phyloP scores from a whole-genome alignment of 805 yeast species.

The Starmerella floricola region DNA sequence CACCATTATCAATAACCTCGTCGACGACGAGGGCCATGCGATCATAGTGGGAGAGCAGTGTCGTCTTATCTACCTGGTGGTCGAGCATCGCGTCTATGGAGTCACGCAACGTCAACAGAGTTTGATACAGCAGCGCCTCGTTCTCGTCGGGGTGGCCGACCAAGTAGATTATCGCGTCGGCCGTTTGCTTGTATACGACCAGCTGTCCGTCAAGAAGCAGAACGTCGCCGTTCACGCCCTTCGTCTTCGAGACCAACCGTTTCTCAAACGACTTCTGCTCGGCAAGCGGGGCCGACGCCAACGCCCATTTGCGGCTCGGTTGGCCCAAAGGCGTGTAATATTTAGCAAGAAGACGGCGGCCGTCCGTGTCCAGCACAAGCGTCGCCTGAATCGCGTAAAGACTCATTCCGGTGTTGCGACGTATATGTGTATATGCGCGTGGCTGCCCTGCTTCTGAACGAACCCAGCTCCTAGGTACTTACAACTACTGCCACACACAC shows the following conservation, averaged over 20 bases:
- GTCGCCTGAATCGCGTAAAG: slow-evolving; percentile 74
- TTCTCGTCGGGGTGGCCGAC: slow-evolving; percentile 73
- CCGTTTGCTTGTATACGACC: slow-evolving; percentile 73
- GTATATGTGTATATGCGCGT: no score
- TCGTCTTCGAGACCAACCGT: slow-evolving; percentile 59
- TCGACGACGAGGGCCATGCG: slow-evolving; percentile 76
- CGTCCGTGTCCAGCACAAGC: slow-evolving; percentile 68
- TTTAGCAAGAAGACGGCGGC: slow-evolving; percentile 69
- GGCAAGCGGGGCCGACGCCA: slow-evolving; percentile 36
- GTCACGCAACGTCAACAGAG: slow-evolving; percentile 65
- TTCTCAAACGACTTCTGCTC: slow-evolving; percentile 71
- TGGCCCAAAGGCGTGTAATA: slow-evolving; percentile 55
- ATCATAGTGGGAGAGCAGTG: slow-evolving; percentile 73
- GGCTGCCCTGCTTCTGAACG: no score
- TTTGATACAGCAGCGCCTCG: slow-evolving; percentile 66
- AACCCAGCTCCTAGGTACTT: no score
- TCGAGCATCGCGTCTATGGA: slow-evolving; percentile 66
- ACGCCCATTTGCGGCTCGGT: slow-evolving; percentile 32
- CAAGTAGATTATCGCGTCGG: slow-evolving; percentile 61
- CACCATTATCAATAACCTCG: slow-evolving; percentile 88
- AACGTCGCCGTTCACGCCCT: slow-evolving; percentile 68
- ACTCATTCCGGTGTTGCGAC: slow-evolving; percentile 31
- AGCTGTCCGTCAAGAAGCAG: slow-evolving; percentile 65
- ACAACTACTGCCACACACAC: no score
- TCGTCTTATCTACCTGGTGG: slow-evolving; percentile 58